phyloP scores from a whole-genome alignment of 805 yeast genomes.

The Lachancea mirantina region DNA sequence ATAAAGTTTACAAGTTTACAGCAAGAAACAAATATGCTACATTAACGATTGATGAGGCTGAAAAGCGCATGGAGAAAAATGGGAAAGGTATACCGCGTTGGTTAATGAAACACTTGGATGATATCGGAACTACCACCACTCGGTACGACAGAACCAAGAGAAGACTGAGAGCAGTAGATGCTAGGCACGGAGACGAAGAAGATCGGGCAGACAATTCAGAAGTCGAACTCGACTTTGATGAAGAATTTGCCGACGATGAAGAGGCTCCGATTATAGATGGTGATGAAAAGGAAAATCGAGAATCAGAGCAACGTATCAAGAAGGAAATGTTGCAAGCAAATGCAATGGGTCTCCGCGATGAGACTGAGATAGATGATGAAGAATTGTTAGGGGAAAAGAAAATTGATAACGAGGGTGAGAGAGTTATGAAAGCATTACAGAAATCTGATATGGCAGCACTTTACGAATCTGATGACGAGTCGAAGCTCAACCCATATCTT shows the following conservation, averaged over 20 bases:
- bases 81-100: slow-evolving; percentile 74
- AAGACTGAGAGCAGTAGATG: slow-evolving; percentile 44
- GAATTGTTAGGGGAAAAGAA: slow-evolving; percentile 68
- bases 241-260: slow-evolving; percentile 97
- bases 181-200: slow-evolving; percentile 31
- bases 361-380: slow-evolving; percentile 54
- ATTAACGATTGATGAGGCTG: slow-evolving; percentile 92
- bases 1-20: slow-evolving; percentile 87
- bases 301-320: slow-evolving; percentile 76
- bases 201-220: slow-evolving; percentile 65
- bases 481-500: slow-evolving; percentile 77
- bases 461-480: slow-evolving; percentile 76
- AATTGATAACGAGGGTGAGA: slow-evolving; percentile 86
- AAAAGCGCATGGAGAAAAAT: slow-evolving; percentile 81
- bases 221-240: slow-evolving; percentile 91
- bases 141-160: slow-evolving; percentile 43
- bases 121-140: slow-evolving; percentile 45
- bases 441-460: slow-evolving; percentile 76
- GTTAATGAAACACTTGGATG: slow-evolving; percentile 87
- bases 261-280: slow-evolving; percentile 98
- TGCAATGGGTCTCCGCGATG: slow-evolving; percentile 58
- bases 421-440: slow-evolving; percentile 72
- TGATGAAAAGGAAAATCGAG: slow-evolving; percentile 87
- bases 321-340: slow-evolving; percentile 79
- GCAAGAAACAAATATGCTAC: slow-evolving; percentile 92